Percentiles rank a stretch among this genome's conserved stretches.
Conservation (phyloP, 1,139 yeast genomes). For the Saccharomyces hybrid region DNA sequence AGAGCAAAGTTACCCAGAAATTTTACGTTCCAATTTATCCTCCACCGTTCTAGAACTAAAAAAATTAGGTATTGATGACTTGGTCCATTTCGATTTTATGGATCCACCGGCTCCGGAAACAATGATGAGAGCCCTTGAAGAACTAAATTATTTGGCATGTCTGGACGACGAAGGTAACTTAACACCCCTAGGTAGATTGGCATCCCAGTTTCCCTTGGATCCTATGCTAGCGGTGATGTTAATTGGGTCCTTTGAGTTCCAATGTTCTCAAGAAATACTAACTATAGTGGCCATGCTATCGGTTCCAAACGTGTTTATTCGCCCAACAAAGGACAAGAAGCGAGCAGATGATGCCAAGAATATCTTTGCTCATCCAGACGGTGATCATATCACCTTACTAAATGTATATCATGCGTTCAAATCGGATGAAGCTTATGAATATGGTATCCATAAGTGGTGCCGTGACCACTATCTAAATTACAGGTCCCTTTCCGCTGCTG, state of each 20-base stretch:
- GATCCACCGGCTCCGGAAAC: slow-evolving; percentile 99
- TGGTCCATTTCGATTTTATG: slow-evolving; percentile 97
- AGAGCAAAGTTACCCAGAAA: slow-evolving; percentile 94
- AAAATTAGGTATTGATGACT: slow-evolving; percentile 88
- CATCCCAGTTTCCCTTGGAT: slow-evolving; percentile 91
- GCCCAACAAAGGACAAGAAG: slow-evolving; percentile 83
- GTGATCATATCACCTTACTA: slow-evolving; percentile 86
- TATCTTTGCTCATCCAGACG: slow-evolving; percentile 85
- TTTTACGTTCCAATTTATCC: slow-evolving; percentile 80
- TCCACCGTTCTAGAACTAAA: slow-evolving; percentile 88
- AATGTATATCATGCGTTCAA: slow-evolving; percentile 84
- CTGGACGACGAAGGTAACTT: slow-evolving; percentile 87
- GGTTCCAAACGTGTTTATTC: slow-evolving; percentile 88
- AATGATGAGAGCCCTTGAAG: slow-evolving; percentile 98
- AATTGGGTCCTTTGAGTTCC: slow-evolving; percentile 75
- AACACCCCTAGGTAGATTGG: slow-evolving; percentile 80
- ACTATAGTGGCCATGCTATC: slow-evolving; percentile 85
- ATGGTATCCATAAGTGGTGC: slow-evolving; percentile 75
- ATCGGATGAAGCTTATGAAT: slow-evolving; percentile 55
- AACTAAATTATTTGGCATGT: slow-evolving; percentile 81
- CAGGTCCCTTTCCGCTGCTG: slow-evolving; percentile 76
- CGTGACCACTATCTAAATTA: slow-evolving; percentile 79
- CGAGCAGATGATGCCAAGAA: slow-evolving; percentile 89
- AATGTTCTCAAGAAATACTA: slow-evolving; percentile 82
- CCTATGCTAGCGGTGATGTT: slow-evolving; percentile 93